Evolutionary conservation across 805 yeast species (phyloP), one percentile per base, ranked within the genome.

Genomic region (Wickerhamomyces mucosus): DNA sequence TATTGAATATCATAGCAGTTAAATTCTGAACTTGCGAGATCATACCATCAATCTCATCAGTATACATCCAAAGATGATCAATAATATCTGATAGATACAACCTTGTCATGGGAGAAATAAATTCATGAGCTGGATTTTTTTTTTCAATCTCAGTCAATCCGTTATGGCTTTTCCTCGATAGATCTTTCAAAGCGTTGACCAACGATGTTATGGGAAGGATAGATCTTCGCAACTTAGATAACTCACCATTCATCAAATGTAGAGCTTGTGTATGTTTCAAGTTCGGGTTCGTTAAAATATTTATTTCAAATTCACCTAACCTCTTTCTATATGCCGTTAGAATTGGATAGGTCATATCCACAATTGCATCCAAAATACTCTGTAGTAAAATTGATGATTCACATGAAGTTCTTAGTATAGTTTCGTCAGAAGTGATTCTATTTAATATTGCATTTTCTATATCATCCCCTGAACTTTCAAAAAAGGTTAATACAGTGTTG

Each of bases 21-120:
- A 72, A 56, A 37, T 68, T 66, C 39, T 67, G 69, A 17, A 72
- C 67, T 11, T 66, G 69, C 29, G 59, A 55, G 16, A 64, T 53
- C 79, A 74, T 74, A 15, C 65, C 60, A 31, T 69, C 71, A 27
- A 74, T 59, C 29, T 71, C 76, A 34, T 70, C 72, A 2, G 72
- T 59, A 37, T 62, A 71, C 34, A 69, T 53, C 33, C 63, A 43
- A 3, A 72, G 59, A 42, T 74, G 80, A 50, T 74, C 80, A 7
- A 64, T 60, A 11, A 74, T 72, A 55, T 74, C 79, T 6, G 67
- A 59, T 26, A 73, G 47, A 41, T 73, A 74, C 8, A 69, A 46
- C 12, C 57, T 64, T 2, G 72, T 65, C 14, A 53, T 46, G 15
- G 65, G 67, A 1, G 72, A 55, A 6, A 69, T 51, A 20, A 55